Evolutionary conservation across 495 filamentous ascomycete genomes (phyloP).

Genomic region (Coniosporium apollinis): DNA sequence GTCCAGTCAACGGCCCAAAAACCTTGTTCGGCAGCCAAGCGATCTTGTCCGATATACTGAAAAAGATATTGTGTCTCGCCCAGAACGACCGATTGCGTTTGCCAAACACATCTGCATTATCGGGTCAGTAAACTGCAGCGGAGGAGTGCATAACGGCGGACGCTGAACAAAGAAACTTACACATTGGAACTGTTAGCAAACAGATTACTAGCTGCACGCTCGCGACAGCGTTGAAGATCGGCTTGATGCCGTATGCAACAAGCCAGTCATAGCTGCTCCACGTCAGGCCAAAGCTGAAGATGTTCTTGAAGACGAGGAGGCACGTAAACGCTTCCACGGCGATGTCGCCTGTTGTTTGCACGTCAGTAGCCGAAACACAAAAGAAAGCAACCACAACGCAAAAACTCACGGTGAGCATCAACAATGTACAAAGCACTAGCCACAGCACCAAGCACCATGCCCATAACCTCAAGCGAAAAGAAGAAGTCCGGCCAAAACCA

Average conservation of each 20-base stretch:
- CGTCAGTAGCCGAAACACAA: background rate
- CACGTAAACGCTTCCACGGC: conserved; percentile 84
- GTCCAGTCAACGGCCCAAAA: no score
- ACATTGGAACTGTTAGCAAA: conserved; percentile 60
- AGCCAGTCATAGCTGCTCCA: conserved; percentile 75
- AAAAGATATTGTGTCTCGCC: conserved; percentile 54
- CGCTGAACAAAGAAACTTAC: conserved; percentile 44
- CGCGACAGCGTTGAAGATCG: conserved; percentile 52
- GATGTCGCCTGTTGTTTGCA: conserved; percentile 42
- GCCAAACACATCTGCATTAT: conserved; percentile 51
- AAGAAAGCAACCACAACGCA: background rate
- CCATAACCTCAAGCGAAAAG: conserved; percentile 48
- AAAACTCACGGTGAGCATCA: conserved; percentile 67
- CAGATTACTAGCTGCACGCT: conserved; percentile 65
- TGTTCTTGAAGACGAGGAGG: conserved; percentile 81
- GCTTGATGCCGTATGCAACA: conserved; percentile 34
- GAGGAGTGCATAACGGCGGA: background rate
- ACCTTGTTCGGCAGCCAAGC: no score
- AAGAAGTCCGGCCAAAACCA: conserved; percentile 64
- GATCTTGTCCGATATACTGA: no score
- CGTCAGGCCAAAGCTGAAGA: conserved; percentile 78
- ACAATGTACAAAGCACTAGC: conserved; percentile 80
- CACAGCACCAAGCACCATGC: conserved; percentile 84
- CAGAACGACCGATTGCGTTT: conserved; percentile 62
- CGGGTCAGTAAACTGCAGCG: conserved; percentile 3